phyloP scores from a whole-genome alignment of 768 basidiomycete genomes.

The Suillus alpinus region DNA sequence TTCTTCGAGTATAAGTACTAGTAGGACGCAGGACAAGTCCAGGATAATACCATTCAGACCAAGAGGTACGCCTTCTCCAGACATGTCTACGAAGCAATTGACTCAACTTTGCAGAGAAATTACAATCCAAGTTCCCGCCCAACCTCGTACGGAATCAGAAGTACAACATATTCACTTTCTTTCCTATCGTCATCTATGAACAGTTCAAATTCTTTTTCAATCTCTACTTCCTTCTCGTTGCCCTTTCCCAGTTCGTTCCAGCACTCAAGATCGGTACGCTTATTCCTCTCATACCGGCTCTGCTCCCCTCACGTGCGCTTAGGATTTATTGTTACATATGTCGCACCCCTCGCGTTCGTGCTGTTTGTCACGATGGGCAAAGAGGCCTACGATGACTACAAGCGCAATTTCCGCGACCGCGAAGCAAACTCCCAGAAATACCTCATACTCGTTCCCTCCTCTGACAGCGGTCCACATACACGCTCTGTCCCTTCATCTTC shows the following conservation, averaged over 20 bases:
- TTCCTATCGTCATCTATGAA: slow-evolving; percentile 96
- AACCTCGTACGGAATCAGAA: slow-evolving; percentile 98
- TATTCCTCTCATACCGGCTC: not conserved
- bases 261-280: slow-evolving; percentile 87
- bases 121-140: slow-evolving; percentile 70
- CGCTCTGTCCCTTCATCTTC: slow-evolving; percentile 85
- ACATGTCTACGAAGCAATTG: not conserved
- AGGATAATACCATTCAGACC: slow-evolving; percentile 77
- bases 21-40: slow-evolving; percentile 51
- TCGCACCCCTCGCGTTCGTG: slow-evolving; percentile 95
- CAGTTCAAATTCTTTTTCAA: slow-evolving; percentile 99
- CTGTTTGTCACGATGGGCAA: slow-evolving; percentile 96
- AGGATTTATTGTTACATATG: slow-evolving; percentile 95
- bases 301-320: slow-evolving; percentile 6
- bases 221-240: slow-evolving; percentile 95
- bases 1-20: slow-evolving; percentile 14
- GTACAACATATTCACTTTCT: slow-evolving; percentile 95
- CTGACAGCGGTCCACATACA: slow-evolving; percentile 45
- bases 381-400: slow-evolving; percentile 98
- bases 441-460: slow-evolving; percentile 66
- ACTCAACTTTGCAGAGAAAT: slow-evolving; percentile 50
- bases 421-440: slow-evolving; percentile 96
- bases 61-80: slow-evolving; percentile 43
- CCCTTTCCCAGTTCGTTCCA: slow-evolving; percentile 93
- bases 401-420: slow-evolving; percentile 84